Evolutionary conservation across 345 rosid genomes (phyloP), one percentile per base, ranked within the genome.

Genomic region (Murraya paniculata): DNA sequence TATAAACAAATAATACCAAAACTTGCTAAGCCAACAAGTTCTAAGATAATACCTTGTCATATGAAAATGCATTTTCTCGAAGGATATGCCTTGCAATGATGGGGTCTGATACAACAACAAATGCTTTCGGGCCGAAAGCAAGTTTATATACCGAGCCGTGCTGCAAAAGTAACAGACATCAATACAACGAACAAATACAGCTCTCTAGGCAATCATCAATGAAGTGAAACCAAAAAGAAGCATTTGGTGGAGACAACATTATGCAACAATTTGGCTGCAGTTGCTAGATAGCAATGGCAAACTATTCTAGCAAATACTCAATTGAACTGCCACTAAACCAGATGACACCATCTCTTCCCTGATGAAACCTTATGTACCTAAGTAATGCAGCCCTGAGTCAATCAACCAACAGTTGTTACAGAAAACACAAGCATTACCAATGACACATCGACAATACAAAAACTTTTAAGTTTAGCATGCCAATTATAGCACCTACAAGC

Each of bases 81-180:
- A 92, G 94, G 65, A 95, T 84, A 83, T 93, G 90, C 81, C 96
- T 88, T 58, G 95, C 93, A 81, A 93, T 85, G 71, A 93, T 87
- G 9, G 99, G 96, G 85, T 95, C 99, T 1, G 99, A 95, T 79
- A 93, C 91, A 75, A 95, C 98, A 79, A 95, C 98, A 86, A 95
- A 95, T 11, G 99, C 93, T 80, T 95, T 95, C 57, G 98, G 99
- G 57, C 99, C 99, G 89, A 95, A 95, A 67, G 99, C 98, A 82
- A 95, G 99, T 72, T 95, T 95, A 79, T 91, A 31, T 31, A 31
- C 33, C 3, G 33, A 31, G 72, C 98, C 98, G 78, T 93, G 92
- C 99, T 95, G 94, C 72, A 71, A 48, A 79, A 67, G 14, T 67
- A 60, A 76, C 48, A 75, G 64, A 81, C 31, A 22, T 59, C 64